Percentiles rank a stretch among this genome's conserved stretches.
Conservation (phyloP, 169 alveolate genomes). For the Plasmodium yoelii region DNA sequence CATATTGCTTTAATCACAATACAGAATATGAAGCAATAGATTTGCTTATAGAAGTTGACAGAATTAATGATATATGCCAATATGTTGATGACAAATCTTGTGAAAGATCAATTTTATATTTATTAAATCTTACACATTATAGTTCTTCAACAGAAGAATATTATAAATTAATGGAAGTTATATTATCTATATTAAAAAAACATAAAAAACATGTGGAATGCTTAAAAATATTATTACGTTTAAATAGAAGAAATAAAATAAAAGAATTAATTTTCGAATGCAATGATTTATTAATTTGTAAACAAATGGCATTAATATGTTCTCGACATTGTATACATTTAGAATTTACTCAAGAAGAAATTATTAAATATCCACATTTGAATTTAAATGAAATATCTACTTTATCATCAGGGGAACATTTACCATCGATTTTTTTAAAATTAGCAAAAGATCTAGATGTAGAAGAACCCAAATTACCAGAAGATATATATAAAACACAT, state of each 20-base stretch:
- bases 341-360: constrained; percentile 77
- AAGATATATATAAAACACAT: constrained; percentile 93
- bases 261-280: constrained; percentile 62
- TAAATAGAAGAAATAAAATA: constrained; percentile 54
- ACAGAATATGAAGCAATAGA: constrained; percentile 90
- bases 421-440: constrained; percentile 88
- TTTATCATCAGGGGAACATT: constrained; percentile 91
- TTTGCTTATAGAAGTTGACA: constrained; percentile 88
- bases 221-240: constrained; percentile 44
- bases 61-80: constrained; percentile 80
- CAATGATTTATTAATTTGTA: constrained; percentile 33
- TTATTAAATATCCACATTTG: constrained; percentile 42
- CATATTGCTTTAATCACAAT: constrained; percentile 89
- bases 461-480: constrained; percentile 97
- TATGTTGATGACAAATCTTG: constrained; percentile 81
- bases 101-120: constrained; percentile 27
- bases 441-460: constrained; percentile 95
- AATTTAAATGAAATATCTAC: constrained; percentile 77
- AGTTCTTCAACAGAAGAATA: constrained; percentile 67
- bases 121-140: constrained; percentile 18
- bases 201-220: constrained; percentile 60
- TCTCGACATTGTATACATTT: constrained; percentile 69
- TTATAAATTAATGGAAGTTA: constrained; percentile 65
- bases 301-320: constrained; percentile 70
- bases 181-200: constrained; percentile 48